phyloP scores from a whole-genome alignment of 352 stramenopile genomes.

The Globisporangium splendens region DNA sequence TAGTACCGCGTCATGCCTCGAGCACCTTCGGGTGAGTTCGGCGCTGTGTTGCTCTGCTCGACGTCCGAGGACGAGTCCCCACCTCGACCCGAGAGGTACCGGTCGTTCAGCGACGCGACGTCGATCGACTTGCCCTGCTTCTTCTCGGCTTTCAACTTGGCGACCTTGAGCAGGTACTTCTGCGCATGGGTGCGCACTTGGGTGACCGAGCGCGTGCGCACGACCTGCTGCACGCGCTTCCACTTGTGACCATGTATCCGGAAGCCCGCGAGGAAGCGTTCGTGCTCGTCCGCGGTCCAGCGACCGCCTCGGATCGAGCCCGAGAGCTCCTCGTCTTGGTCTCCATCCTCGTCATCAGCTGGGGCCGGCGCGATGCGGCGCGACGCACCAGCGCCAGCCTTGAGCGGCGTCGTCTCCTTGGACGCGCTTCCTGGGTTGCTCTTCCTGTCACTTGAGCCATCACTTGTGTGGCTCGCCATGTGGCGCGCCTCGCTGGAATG shows the following conservation, averaged over 20 bases:
- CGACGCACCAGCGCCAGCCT: slow-evolving; percentile 6
- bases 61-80: slow-evolving; percentile 19
- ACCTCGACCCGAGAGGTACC: slow-evolving; percentile 10
- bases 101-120: slow-evolving; percentile 16
- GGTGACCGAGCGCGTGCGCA: slow-evolving; percentile 83
- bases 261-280: slow-evolving; percentile 84
- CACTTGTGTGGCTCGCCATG: slow-evolving; percentile 15
- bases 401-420: slow-evolving; percentile 14
- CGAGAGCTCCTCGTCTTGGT: slow-evolving; percentile 41
- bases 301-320: slow-evolving; percentile 73
- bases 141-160: slow-evolving; percentile 84
- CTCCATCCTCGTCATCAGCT: slow-evolving; percentile 60
- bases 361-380: slow-evolving; percentile 53
- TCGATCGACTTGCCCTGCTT: slow-evolving; percentile 37
- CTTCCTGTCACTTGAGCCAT: slow-evolving; percentile 1
- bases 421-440: background rate
- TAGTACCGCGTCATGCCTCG: background rate
- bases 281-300: slow-evolving; percentile 84
- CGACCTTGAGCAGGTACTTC: slow-evolving; percentile 88
- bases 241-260: slow-evolving; percentile 87
- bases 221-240: slow-evolving; percentile 88
- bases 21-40: slow-evolving; percentile 35
- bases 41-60: slow-evolving; percentile 25
- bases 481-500: background rate
- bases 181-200: slow-evolving; percentile 87